Evolutionary conservation across 2,329 filamentous ascomycete species (phyloP).

Genomic region (Aspergillus quadricinctus): DNA sequence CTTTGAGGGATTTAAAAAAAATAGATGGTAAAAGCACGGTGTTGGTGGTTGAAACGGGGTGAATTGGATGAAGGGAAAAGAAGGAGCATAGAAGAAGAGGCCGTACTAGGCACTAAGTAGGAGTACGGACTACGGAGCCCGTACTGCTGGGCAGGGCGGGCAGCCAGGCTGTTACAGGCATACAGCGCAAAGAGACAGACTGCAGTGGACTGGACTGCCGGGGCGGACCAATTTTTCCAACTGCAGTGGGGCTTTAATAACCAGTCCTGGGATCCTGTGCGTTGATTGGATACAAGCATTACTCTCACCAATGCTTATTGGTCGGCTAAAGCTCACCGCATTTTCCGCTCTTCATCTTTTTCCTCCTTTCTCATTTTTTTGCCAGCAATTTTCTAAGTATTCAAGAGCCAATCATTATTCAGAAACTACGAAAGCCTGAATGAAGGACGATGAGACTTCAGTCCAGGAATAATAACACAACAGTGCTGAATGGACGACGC

Average conservation of each 20-base stretch:
- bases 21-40: not conserved
- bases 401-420: conserved; percentile 8
- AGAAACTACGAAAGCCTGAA: not conserved
- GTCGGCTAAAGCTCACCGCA: conserved; percentile 29
- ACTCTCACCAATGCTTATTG: conserved; percentile 19
- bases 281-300: conserved; percentile 21
- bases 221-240: conserved; percentile 25
- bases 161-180: not conserved
- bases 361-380: conserved; percentile 9
- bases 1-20: conserved; percentile 1
- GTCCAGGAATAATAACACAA: not conserved
- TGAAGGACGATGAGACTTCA: not conserved
- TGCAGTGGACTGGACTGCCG: conserved; percentile 3
- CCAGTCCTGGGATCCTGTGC: not conserved
- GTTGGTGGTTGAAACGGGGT: not conserved
- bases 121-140: conserved; percentile 2
- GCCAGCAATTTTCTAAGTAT: not conserved
- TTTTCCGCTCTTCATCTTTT: conserved; percentile 19
- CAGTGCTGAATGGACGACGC: not conserved
- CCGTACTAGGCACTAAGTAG: conserved; percentile 4
- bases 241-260: conserved; percentile 18
- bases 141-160: conserved; percentile 1
- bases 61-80: conserved; percentile 10
- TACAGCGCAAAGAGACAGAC: conserved; percentile 10
- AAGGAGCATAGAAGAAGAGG: conserved; percentile 13